A percentile compares a stretch with the other conserved stretches of the same genome.
These are phyloP conservation scores for Sarcodon sp. DNA, from an alignment of 768 basidiomycete species.

Conservation along the genomic window DNA sequence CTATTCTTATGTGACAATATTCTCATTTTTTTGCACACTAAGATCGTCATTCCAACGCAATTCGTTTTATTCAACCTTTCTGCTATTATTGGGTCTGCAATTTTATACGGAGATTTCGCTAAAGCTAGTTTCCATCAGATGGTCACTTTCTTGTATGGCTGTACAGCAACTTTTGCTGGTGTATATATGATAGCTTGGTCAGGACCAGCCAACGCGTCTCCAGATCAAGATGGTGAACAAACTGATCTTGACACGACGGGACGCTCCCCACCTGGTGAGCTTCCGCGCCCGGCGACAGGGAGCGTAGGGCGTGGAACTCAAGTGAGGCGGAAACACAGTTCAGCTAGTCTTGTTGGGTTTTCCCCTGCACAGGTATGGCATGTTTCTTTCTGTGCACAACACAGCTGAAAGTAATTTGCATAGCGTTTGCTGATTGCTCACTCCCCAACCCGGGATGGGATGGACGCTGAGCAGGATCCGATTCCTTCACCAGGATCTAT, in stretches of 20 bases:
- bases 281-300: slow-evolving; percentile 33
- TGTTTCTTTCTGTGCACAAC: not conserved
- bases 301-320: slow-evolving; percentile 14
- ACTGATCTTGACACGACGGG: slow-evolving; percentile 21
- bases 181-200: slow-evolving; percentile 81
- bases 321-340: slow-evolving; percentile 39
- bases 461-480: not conserved
- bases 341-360: slow-evolving; percentile 51
- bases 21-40: slow-evolving; percentile 2
- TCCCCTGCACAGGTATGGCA: slow-evolving; percentile 58
- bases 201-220: slow-evolving; percentile 5
- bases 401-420: not conserved
- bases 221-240: slow-evolving; percentile 10
- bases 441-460: slow-evolving; percentile 42
- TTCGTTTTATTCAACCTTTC: slow-evolving; percentile 93
- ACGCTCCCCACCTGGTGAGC: slow-evolving; percentile 22
- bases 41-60: slow-evolving; percentile 90
- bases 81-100: slow-evolving; percentile 84
- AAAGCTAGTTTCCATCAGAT: slow-evolving; percentile 71
- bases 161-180: slow-evolving; percentile 79
- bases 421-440: slow-evolving; percentile 56
- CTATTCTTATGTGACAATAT: not conserved
- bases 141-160: slow-evolving; percentile 78
- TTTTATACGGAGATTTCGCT: slow-evolving; percentile 90
- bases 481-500: not conserved